Conservation (phyloP, 768 basidiomycete genomes). For the Lentinula guzmanii region DNA sequence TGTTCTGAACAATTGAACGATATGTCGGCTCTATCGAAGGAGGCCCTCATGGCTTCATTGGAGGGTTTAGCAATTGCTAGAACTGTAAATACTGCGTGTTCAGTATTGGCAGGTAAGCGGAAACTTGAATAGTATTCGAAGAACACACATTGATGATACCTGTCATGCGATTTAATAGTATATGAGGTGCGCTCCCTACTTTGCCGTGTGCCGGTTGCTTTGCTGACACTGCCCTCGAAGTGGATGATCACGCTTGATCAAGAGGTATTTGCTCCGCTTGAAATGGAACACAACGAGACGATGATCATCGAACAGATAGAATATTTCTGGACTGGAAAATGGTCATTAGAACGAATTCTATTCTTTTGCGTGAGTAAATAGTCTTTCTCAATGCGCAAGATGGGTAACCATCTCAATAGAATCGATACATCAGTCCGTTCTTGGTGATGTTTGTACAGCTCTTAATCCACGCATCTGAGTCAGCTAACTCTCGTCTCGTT, state of each 20-base stretch:
- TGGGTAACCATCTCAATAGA: conserved; percentile 14
- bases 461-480: not conserved
- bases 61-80: conserved; percentile 5
- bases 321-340: conserved; percentile 34
- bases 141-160: too few species aligned
- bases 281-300: not conserved
- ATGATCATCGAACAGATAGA: conserved; percentile 19
- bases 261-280: conserved; percentile 20
- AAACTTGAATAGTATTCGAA: not conserved
- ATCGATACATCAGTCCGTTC: conserved; percentile 24
- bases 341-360: conserved; percentile 27
- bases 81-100: conserved; percentile 1
- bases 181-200: not conserved
- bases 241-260: conserved; percentile 30
- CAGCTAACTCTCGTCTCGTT: not conserved
- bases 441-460: conserved; percentile 17
- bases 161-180: not conserved
- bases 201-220: not conserved
- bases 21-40: not conserved
- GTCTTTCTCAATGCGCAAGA: not conserved
- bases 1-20: too few species aligned
- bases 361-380: conserved; percentile 27
- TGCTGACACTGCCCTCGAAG: not conserved
- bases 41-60: not conserved
- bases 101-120: conserved; percentile 6